Conservation (phyloP, 495 filamentous ascomycete species). For the Parachaetomium inaequale region DNA sequence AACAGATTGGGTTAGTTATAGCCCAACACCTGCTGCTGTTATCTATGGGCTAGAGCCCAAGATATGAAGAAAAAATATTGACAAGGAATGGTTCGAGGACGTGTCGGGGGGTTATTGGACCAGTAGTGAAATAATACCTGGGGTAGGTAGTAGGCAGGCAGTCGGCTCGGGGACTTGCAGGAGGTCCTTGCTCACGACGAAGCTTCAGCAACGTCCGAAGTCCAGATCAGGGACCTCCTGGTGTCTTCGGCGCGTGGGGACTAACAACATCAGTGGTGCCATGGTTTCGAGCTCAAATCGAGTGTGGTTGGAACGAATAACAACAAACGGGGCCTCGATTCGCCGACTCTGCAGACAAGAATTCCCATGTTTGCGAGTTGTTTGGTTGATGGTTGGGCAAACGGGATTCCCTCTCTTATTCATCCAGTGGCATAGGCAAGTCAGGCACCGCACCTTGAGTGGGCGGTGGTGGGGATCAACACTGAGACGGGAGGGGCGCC, state of each 20-base stretch:
- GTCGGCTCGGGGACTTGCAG: background rate
- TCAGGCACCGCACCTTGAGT: background rate
- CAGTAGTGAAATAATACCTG: no score
- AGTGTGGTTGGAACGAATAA: background rate
- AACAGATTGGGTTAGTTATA: slow-evolving; percentile 6
- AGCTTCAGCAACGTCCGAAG: background rate
- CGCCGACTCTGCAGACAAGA: background rate
- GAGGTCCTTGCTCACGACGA: background rate
- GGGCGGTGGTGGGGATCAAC: background rate
- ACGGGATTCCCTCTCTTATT: background rate
- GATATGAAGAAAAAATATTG: background rate
- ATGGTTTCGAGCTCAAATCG: background rate
- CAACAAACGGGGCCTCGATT: background rate
- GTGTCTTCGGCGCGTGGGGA: background rate
- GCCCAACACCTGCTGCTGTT: background rate
- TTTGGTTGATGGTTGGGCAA: background rate
- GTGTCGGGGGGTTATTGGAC: no score
- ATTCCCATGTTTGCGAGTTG: background rate
- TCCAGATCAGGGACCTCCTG: background rate
- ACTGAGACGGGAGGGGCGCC: background rate
- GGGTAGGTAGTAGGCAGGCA: no score
- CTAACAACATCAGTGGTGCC: background rate
- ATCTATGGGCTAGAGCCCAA: background rate
- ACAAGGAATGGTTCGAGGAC: background rate
- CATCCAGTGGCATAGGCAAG: background rate